Percentiles rank a stretch among this genome's conserved stretches.
These are phyloP conservation scores for Aspergillus incahuasiensis DNA, from an alignment of 495 filamentous ascomycete genomes.

Conservation along the genomic window DNA sequence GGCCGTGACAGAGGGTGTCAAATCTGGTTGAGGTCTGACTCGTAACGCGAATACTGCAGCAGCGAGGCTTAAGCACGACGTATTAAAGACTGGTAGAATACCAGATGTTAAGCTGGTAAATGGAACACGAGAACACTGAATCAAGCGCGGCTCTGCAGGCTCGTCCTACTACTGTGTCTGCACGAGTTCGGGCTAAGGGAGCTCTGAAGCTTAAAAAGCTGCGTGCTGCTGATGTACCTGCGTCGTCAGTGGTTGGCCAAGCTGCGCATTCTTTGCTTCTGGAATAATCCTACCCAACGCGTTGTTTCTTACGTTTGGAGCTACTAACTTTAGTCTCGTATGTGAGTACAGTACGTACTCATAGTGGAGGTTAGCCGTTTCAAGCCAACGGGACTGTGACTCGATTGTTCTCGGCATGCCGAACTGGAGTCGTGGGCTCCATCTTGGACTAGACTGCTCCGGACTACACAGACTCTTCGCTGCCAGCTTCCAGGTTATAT, in stretches of 20 bases:
- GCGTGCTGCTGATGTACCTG: slow-evolving; percentile 3
- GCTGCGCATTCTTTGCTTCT: not conserved
- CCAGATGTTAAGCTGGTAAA: not conserved
- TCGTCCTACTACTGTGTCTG: too few relatives aligned
- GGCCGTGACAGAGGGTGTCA: slow-evolving; percentile 2
- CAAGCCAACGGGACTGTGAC: not conserved
- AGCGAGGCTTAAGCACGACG: not conserved
- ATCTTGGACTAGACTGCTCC: not conserved
- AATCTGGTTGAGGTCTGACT: not conserved
- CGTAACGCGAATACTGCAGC: not conserved
- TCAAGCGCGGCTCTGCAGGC: not conserved
- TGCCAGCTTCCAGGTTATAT: not conserved
- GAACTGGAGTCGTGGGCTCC: not conserved
- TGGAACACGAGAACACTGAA: not conserved
- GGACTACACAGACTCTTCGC: not conserved
- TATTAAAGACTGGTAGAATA: not conserved
- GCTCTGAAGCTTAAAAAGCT: not conserved
- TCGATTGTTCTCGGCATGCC: not conserved
- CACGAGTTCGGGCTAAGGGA: not conserved
- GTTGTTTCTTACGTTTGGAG: not conserved
- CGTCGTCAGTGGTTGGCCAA: slow-evolving; percentile 1
- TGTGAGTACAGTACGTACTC: too few relatives aligned
- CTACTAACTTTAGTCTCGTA: not conserved
- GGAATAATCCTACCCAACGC: not conserved
- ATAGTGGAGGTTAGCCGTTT: not conserved